Percentiles rank a stretch among this genome's conserved stretches.
These are phyloP conservation scores for Alternaria sp. DNA, from an alignment of 2,329 filamentous ascomycete species.

Conservation along the genomic window DNA sequence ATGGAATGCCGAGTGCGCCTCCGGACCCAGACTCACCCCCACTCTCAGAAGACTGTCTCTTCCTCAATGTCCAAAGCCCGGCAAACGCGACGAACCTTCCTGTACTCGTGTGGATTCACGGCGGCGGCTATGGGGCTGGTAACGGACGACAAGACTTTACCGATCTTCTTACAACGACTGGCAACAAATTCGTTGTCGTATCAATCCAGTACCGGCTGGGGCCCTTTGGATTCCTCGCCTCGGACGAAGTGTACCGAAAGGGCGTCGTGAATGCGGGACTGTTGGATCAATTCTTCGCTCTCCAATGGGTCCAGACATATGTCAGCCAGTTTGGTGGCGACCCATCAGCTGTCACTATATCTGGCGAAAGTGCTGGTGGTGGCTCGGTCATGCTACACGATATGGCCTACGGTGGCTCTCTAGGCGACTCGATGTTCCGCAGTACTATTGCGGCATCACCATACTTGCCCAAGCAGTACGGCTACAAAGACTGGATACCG, in stretches of 20 bases:
- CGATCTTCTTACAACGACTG: constrained; percentile 53
- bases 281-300: constrained; percentile 57
- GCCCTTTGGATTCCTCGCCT: constrained; percentile 54
- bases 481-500: constrained; percentile 55
- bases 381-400: constrained; percentile 30
- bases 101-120: constrained; percentile 38
- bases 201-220: constrained; percentile 59
- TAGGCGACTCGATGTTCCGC: constrained; percentile 43
- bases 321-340: constrained; percentile 46
- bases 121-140: constrained; percentile 47
- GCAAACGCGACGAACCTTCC: constrained; percentile 31
- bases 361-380: constrained; percentile 48
- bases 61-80: constrained; percentile 44
- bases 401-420: constrained; percentile 42
- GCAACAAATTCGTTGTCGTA: constrained; percentile 56
- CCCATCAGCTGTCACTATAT: constrained; percentile 38
- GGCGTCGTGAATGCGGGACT: constrained; percentile 51
- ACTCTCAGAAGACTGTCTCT: constrained; percentile 45
- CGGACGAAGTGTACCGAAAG: constrained; percentile 45
- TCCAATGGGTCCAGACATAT: constrained; percentile 60
- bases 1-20: neutral
- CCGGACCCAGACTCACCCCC: neutral
- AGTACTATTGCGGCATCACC: constrained; percentile 54
- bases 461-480: constrained; percentile 62
- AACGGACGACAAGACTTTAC: constrained; percentile 48